These are phyloP conservation scores for Talaromyces funiculosus DNA, from an alignment of 2,329 filamentous ascomycete genomes.

Conservation along the genomic window DNA sequence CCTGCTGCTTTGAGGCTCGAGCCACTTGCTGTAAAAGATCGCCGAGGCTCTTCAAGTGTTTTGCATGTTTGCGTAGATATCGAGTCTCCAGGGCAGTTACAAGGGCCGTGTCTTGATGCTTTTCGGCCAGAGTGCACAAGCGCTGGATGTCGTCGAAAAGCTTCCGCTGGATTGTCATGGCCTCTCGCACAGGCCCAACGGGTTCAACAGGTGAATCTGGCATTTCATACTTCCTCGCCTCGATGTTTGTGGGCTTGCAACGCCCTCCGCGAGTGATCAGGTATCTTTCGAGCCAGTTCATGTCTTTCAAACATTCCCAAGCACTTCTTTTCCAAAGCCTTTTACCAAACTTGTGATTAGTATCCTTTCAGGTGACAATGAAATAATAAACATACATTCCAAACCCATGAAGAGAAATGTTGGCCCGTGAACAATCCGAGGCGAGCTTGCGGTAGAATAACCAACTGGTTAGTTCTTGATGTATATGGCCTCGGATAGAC, in stretches of 20 bases:
- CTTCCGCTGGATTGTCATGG: conserved; percentile 17
- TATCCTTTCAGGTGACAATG: background rate
- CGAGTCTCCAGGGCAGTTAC: conserved; percentile 16
- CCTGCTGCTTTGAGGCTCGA: conserved; percentile 21
- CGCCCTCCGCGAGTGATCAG: conserved; percentile 21
- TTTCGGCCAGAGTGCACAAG: conserved; percentile 15
- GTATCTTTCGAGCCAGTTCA: conserved; percentile 22
- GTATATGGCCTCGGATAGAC: conserved; percentile 22
- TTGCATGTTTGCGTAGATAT: conserved; percentile 20
- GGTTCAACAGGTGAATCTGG: conserved; percentile 21
- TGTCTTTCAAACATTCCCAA: conserved; percentile 19
- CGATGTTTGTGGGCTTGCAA: conserved; percentile 20
- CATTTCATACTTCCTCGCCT: conserved; percentile 18
- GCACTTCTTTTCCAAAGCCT: conserved; percentile 21
- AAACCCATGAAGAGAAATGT: conserved; percentile 21
- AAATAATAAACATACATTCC: conserved; percentile 15
- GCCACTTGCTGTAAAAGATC: conserved; percentile 21
- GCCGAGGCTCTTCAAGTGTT: conserved; percentile 21
- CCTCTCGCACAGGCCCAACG: conserved; percentile 17
- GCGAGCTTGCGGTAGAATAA: conserved; percentile 22
- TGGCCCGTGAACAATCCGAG: conserved; percentile 19
- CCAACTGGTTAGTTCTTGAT: conserved; percentile 20
- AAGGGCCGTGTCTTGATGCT: conserved; percentile 15
- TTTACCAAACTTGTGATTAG: background rate
- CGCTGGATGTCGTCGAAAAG: conserved; percentile 20